These are phyloP conservation scores for Fragaria iinumae DNA, from an alignment of 306 rosid species.

Conservation along the genomic window DNA sequence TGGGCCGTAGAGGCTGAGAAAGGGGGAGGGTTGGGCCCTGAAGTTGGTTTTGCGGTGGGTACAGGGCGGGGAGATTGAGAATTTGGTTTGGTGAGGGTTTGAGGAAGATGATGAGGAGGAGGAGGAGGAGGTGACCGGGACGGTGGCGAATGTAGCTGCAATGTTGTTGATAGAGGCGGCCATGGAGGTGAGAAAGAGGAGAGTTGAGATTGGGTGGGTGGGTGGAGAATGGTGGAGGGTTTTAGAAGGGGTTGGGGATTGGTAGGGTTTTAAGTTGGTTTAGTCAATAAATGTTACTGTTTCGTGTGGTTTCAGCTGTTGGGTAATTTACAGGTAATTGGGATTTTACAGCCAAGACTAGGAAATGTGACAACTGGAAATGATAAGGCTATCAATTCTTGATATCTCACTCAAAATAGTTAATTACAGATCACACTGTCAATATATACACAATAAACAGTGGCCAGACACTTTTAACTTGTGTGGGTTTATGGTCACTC, in stretches of 20 bases:
- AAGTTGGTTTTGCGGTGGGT: constrained; percentile 11
- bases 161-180: constrained; percentile 32
- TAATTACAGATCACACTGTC: too few relatives aligned
- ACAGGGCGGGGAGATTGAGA: constrained; percentile 11
- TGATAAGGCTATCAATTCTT: too few relatives aligned
- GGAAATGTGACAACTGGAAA: too few relatives aligned
- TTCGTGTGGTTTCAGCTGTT: not conserved
- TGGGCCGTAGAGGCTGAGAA: constrained; percentile 26
- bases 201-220: not conserved
- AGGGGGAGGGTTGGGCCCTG: constrained; percentile 13
- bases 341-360: too few relatives aligned
- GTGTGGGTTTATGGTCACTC: too few relatives aligned
- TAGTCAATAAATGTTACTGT: not conserved
- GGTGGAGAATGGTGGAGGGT: not conserved
- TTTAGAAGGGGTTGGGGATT: not conserved
- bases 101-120: constrained; percentile 12
- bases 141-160: constrained; percentile 32
- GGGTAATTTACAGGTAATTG: not conserved
- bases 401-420: too few relatives aligned
- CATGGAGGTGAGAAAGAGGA: not conserved
- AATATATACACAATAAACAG: too few relatives aligned
- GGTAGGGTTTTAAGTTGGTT: not conserved
- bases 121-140: not conserved
- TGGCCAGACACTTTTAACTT: too few relatives aligned
- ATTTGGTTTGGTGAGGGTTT: not conserved